Conservation (phyloP, 2,329 filamentous ascomycete genomes). For the Penicillium sumatraense region DNA sequence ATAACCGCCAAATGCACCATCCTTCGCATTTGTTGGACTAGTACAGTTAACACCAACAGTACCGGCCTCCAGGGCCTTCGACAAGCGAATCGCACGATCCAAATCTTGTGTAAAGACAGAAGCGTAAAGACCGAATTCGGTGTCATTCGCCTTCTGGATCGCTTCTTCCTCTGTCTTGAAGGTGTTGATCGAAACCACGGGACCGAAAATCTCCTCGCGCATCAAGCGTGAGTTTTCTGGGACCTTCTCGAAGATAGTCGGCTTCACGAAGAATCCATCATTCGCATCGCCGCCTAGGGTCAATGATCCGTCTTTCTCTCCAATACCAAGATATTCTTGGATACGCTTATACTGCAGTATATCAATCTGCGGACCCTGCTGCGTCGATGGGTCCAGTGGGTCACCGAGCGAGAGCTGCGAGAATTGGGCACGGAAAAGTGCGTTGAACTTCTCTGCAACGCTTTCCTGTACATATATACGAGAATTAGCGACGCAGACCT, state of each 20-base stretch:
- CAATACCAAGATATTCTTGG: slow-evolving; percentile 73
- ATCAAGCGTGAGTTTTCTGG: slow-evolving; percentile 43
- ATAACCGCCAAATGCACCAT: slow-evolving; percentile 51
- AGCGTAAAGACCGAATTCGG: slow-evolving; percentile 35
- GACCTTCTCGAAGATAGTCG: slow-evolving; percentile 80
- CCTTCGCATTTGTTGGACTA: slow-evolving; percentile 41
- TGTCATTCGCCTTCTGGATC: slow-evolving; percentile 59
- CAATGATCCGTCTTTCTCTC: slow-evolving; percentile 67
- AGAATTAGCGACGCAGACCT: slow-evolving; percentile 65
- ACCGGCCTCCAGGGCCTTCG: slow-evolving; percentile 32
- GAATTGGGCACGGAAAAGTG: slow-evolving; percentile 76
- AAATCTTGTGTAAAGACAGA: slow-evolving; percentile 37
- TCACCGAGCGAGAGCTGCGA: slow-evolving; percentile 75
- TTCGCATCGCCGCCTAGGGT: slow-evolving; percentile 70
- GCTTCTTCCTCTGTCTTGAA: slow-evolving; percentile 59
- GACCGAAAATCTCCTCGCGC: slow-evolving; percentile 50
- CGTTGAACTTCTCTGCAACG: slow-evolving; percentile 82
- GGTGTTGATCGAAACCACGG: slow-evolving; percentile 46
- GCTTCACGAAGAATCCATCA: slow-evolving; percentile 87
- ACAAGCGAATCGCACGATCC: slow-evolving; percentile 32
- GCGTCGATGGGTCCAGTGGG: slow-evolving; percentile 75
- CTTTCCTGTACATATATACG: slow-evolving; percentile 81
- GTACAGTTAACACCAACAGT: slow-evolving; percentile 41
- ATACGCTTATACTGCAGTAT: slow-evolving; percentile 83
- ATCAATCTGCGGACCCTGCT: slow-evolving; percentile 84